Conservation (phyloP, 768 basidiomycete genomes). For the Pisolithus tinctorius region DNA sequence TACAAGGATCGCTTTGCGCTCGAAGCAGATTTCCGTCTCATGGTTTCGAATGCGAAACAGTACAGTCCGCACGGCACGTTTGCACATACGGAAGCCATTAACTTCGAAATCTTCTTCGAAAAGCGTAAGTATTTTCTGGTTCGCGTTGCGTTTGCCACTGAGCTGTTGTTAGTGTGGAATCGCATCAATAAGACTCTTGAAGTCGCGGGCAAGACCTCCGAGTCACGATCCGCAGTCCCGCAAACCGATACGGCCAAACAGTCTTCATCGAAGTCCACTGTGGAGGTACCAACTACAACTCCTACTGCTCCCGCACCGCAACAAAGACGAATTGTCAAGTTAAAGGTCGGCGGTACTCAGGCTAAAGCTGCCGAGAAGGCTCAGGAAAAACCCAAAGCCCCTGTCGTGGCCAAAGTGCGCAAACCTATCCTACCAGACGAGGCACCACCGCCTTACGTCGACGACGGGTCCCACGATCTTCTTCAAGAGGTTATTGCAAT, state of each 20-base stretch:
- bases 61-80: constrained; percentile 74
- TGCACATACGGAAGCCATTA: constrained; percentile 69
- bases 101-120: constrained; percentile 77
- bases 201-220: constrained; percentile 44
- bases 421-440: constrained; percentile 40
- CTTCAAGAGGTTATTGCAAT: constrained; percentile 79
- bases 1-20: constrained; percentile 84
- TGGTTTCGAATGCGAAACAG: constrained; percentile 79
- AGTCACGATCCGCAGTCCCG: constrained; percentile 16
- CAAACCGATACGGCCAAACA: constrained; percentile 22
- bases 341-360: constrained; percentile 49
- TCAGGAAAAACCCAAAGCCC: constrained; percentile 27
- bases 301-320: constrained; percentile 26
- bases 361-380: constrained; percentile 27
- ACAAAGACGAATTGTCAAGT: constrained; percentile 56
- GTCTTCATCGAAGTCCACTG: constrained; percentile 8
- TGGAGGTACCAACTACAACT: constrained; percentile 8
- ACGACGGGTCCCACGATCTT: constrained; percentile 78
- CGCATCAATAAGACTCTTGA: constrained; percentile 82
- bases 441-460: constrained; percentile 61
- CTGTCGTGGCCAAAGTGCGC: constrained; percentile 32
- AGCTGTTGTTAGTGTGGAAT: constrained; percentile 61
- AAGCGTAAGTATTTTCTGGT: constrained; percentile 53
- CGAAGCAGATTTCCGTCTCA: constrained; percentile 79
- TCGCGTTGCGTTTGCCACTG: not conserved